Evolutionary conservation across 108 stramenopile species (phyloP).

Genomic region (Discostella stelligeroides): DNA sequence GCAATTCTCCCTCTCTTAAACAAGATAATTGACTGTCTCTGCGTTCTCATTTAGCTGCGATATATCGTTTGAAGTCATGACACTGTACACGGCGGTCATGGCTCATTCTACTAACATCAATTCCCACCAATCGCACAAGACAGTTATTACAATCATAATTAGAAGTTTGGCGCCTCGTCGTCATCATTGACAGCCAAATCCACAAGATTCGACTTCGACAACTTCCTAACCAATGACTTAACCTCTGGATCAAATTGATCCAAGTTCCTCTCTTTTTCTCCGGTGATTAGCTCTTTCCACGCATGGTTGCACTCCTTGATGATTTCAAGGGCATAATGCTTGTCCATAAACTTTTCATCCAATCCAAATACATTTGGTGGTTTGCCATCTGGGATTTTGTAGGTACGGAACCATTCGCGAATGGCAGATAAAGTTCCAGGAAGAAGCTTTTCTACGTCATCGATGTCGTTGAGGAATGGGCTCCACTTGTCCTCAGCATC

Average conservation of each 20-base stretch:
- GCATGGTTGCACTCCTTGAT: slow-evolving; percentile 88
- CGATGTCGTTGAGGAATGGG: slow-evolving; percentile 93
- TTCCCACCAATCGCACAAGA: no score
- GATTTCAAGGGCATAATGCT: slow-evolving; percentile 86
- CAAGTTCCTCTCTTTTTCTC: slow-evolving; percentile 76
- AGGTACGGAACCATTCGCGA: slow-evolving; percentile 98
- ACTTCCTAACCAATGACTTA: slow-evolving; percentile 77
- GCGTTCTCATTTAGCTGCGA: no score
- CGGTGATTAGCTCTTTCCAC: slow-evolving; percentile 87
- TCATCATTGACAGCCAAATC: slow-evolving; percentile 54
- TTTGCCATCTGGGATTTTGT: slow-evolving; percentile 99
- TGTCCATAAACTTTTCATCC: slow-evolving; percentile 93
- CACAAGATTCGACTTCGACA: slow-evolving; percentile 79
- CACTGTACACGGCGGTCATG: no score
- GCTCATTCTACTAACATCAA: no score
- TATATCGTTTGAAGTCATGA: no score
- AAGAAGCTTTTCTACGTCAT: slow-evolving; percentile 92
- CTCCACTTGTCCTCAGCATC: slow-evolving; percentile 96
- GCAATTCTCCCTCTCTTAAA: no score
- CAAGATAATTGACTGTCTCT: no score
- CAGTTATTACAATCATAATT: slow-evolving; percentile 18
- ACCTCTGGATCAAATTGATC: slow-evolving; percentile 62
- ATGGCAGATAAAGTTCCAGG: slow-evolving; percentile 91
- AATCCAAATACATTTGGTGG: slow-evolving; percentile 95
- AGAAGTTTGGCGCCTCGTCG: slow-evolving; percentile 66